Base-by-base conservation (phyloP, 129 eudicot genomes). In the Chrysanthemum lavandulifolium region DNA sequence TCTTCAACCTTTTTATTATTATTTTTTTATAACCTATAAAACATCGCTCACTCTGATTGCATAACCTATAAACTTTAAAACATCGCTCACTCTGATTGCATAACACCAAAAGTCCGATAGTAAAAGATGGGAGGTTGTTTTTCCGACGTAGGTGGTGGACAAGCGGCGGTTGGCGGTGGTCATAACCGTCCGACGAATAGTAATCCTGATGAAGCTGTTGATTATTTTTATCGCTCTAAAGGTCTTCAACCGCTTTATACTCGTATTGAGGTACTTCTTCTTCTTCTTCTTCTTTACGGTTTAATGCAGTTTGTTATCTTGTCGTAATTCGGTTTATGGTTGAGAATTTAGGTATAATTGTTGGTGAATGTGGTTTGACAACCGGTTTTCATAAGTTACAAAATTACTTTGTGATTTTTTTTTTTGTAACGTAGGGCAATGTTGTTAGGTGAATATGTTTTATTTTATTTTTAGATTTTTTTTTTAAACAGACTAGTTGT, bases 131-230 rank as follows among this genome's bases (percentile, higher is more conserved):
- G 94, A 11, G 76, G 80, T 5, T 88, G 94, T 69, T 85, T 80
- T 15, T 83, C 94, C 0, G 96, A 90, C 64, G 78, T 90, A 14
- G 66, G 77, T 33, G 97, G 91, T 16, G 97, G 91, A 7, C 18
- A 83, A 64, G 87, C 83, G 56, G 97, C 94, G 8, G 83, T 85
- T 0, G 86, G 77, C 18, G 83, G 78, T 4, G 82, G 73, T 3
- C 78, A 29, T 13, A 83, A 81, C 3, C 82, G 33, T 11, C 58
- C 71, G 68, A 49, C 83, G n/a, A 60, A 51, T 9, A 84, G 43
- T 29, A 10, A 77, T n/a, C 63, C 52, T 6, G 84, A 87, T 73
- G 95, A 90, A 14, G 95, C 91, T 58, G 89, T 90, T 0, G 95
- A 87, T 65, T 47, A 27, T 61, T 90, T 85, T 77, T 81, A 66